Conservation (phyloP, 805 yeast species). For the Blastobotrys chiropterorum region DNA sequence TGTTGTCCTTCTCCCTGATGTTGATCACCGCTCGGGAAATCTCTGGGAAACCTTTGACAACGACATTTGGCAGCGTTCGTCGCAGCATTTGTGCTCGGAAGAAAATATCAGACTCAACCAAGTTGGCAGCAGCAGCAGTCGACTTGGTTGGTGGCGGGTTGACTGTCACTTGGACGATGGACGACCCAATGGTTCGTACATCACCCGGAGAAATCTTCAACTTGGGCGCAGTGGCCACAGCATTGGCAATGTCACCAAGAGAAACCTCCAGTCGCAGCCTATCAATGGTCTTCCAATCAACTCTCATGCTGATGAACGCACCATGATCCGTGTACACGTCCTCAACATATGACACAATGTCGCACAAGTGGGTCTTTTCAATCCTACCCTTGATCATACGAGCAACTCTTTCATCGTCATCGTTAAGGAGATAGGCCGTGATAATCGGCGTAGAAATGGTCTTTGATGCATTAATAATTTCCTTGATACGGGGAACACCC, state of each 20-base stretch:
- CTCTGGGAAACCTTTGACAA: slow-evolving; percentile 87
- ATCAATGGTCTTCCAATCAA: slow-evolving; percentile 81
- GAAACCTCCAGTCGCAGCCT: slow-evolving; percentile 83
- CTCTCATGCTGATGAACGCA: slow-evolving; percentile 73
- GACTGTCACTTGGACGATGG: slow-evolving; percentile 43
- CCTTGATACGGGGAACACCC: slow-evolving; percentile 99
- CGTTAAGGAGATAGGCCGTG: slow-evolving; percentile 87
- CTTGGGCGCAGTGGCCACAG: slow-evolving; percentile 80
- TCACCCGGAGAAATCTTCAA: slow-evolving; percentile 73
- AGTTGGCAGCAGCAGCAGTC: slow-evolving; percentile 30
- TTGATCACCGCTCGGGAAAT: slow-evolving; percentile 95
- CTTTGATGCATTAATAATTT: slow-evolving; percentile 95
- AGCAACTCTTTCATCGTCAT: slow-evolving; percentile 94
- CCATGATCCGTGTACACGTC: slow-evolving; percentile 82
- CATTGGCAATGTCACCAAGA: slow-evolving; percentile 77
- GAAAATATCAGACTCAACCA: slow-evolving; percentile 50
- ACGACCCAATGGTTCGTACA: slow-evolving; percentile 61
- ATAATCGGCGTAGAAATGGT: slow-evolving; percentile 94
- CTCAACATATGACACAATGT: slow-evolving; percentile 83
- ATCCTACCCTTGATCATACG: slow-evolving; percentile 97
- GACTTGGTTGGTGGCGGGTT: slow-evolving; percentile 36
- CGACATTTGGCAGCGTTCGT: slow-evolving; percentile 77
- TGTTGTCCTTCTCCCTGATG: slow-evolving; percentile 76
- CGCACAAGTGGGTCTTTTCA: slow-evolving; percentile 83
- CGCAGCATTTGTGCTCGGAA: slow-evolving; percentile 86